Percentiles rank a stretch among this genome's conserved stretches.
Evolutionary conservation across 495 filamentous ascomycete species (phyloP).

Genomic region (Penicillium antarcticum): DNA sequence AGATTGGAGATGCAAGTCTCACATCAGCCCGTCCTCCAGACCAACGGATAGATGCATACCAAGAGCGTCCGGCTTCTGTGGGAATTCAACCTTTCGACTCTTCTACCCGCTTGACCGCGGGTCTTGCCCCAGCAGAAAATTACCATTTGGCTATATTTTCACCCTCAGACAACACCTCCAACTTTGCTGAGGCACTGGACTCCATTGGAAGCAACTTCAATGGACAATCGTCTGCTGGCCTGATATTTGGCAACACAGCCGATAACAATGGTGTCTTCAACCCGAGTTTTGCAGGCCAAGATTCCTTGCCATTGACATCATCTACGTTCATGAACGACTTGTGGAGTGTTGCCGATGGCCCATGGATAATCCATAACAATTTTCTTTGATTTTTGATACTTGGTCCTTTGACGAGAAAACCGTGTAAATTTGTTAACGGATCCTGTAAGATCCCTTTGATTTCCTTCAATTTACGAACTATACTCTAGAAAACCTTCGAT

Average conservation of each 20-base stretch:
- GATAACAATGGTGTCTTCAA: constrained; percentile 13
- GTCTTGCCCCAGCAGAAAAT: background rate
- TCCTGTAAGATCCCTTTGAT: too few species aligned
- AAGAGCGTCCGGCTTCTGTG: background rate
- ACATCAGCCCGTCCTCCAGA: background rate
- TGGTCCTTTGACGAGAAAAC: background rate
- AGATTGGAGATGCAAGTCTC: background rate
- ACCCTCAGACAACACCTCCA: background rate
- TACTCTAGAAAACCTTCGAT: background rate
- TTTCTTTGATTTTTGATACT: background rate
- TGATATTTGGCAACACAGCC: constrained; percentile 23
- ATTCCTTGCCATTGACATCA: constrained; percentile 18
- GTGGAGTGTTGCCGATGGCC: constrained; percentile 43
- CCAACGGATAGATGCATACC: background rate
- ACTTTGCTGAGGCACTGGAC: background rate
- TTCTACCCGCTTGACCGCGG: background rate
- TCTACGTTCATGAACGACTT: constrained; percentile 27
- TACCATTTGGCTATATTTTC: constrained; percentile 9
- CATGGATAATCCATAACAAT: constrained; percentile 39
- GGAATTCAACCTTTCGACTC: background rate
- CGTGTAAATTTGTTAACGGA: too few species aligned
- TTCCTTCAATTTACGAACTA: background rate
- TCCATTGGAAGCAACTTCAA: background rate
- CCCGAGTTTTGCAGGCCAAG: constrained; percentile 11
- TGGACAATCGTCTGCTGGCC: constrained; percentile 14